Evolutionary conservation across 2,329 filamentous ascomycete species (phyloP).

Genomic region (Chrysoporthe deuterocubensis): DNA sequence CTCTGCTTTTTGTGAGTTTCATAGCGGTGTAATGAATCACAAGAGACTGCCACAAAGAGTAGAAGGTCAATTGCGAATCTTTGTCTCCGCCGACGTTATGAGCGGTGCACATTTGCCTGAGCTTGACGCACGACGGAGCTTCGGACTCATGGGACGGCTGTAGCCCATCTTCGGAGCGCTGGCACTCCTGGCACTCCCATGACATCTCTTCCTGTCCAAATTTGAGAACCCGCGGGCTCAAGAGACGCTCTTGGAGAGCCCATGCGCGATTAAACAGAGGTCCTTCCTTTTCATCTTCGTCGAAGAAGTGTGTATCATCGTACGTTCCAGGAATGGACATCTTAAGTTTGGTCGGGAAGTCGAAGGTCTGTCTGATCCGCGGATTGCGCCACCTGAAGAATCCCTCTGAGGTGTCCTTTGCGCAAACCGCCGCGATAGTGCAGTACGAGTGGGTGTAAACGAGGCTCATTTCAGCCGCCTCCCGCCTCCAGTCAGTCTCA

Average conservation of each 20-base stretch:
- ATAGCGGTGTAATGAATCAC: not conserved
- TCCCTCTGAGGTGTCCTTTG: not conserved
- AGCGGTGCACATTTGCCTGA: not conserved
- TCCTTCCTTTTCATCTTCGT: not conserved
- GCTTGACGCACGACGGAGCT: not conserved
- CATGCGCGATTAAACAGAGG: not conserved
- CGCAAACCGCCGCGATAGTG: not conserved
- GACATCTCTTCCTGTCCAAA: not conserved
- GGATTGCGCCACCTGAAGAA: not conserved
- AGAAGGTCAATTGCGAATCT: not conserved
- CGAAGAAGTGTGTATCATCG: not conserved
- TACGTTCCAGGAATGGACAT: not conserved
- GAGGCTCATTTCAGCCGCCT: slow-evolving; percentile 12
- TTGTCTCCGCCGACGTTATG: not conserved
- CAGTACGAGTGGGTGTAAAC: not conserved
- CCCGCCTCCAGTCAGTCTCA: slow-evolving; percentile 2
- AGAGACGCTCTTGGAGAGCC: slow-evolving; percentile 1
- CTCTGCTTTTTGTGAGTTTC: not conserved
- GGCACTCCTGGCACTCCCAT: not conserved
- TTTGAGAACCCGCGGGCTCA: not conserved
- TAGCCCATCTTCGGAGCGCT: not conserved
- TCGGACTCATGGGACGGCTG: not conserved
- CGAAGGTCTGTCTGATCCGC: not conserved
- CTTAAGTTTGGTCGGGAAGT: not conserved
- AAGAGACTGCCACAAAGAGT: not conserved